Conservation (phyloP, 768 basidiomycete species). For the Tylopilus rubrobrunneus region DNA sequence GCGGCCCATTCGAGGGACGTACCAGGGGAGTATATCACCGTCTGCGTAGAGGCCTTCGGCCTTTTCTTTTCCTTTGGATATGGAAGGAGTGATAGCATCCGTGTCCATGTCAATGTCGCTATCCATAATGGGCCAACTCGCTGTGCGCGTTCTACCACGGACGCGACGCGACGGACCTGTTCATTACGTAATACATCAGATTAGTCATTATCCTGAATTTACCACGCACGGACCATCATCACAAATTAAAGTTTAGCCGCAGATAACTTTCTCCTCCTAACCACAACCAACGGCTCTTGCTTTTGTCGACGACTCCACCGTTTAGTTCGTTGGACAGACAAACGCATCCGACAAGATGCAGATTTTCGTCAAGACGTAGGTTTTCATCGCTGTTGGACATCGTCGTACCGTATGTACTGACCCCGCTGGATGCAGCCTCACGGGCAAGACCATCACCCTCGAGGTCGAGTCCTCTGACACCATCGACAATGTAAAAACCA, state of each 20-base stretch:
- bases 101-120: slow-evolving; percentile 53
- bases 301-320: slow-evolving; percentile 94
- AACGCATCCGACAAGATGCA: slow-evolving; percentile 81
- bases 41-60: slow-evolving; percentile 44
- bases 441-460: slow-evolving; percentile 98
- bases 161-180: neutral
- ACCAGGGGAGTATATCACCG: slow-evolving; percentile 84
- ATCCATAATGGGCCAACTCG: slow-evolving; percentile 39
- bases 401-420: neutral
- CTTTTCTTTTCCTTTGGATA: slow-evolving; percentile 70
- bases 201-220: slow-evolving; percentile 13
- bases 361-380: slow-evolving; percentile 97
- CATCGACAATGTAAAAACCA: slow-evolving; percentile 97
- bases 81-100: slow-evolving; percentile 30
- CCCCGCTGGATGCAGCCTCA: slow-evolving; percentile 59
- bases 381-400: slow-evolving; percentile 11
- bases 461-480: slow-evolving; percentile 98
- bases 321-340: slow-evolving; percentile 86
- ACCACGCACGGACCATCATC: slow-evolving; percentile 46
- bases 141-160: neutral
- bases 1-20: no score
- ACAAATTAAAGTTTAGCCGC: slow-evolving; percentile 28
- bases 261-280: slow-evolving; percentile 16
- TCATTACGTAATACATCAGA: neutral
- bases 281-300: slow-evolving; percentile 48